Evolutionary conservation across 2,329 filamentous ascomycete genomes (phyloP), one percentile per base, ranked within the genome.

Genomic region (Fusarium zealandicum): DNA sequence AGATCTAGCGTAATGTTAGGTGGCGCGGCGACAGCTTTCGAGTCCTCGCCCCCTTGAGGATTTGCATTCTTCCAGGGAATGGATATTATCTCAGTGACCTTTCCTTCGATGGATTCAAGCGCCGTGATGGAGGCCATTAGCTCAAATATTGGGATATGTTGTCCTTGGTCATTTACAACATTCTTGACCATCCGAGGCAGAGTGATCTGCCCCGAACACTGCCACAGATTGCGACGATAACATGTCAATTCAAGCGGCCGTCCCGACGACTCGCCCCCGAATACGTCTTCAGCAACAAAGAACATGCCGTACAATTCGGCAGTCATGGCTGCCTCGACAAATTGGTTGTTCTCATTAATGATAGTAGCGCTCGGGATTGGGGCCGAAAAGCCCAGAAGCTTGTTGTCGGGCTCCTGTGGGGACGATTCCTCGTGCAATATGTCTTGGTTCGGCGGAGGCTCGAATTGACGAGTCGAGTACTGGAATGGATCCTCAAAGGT

Each of bases 161-260:
- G 88, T 39, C 91, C 89, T 61, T 96, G 90, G 12, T 93, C 93
- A 61, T 83, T 78, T 48, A 84, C 71, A 69, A 92, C 81, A 55
- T 90, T 85, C 40, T 90, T 82, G 33, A 87, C 84, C 41, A 88
- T 82, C 17, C 84, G 76, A n/a, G 92, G 91, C 36, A 97, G 74
- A 0, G 86, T 92, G 48, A 98, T 84, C 44, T 90, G 90, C 30
- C 93, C 93, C 1, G 92, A 93, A 63, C 96, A 96, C 75, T 97
- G 93, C 80, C 96, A 98, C 39, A 98, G 80, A 69, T 98, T 98
- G 43, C 93, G 85, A 36, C 93, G 88, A 72, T 98, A 98, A 80
- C 93, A 98, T 0, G 93, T 98, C 71, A 98, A 77, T 75, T 98
- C 93, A 43, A 89, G 82, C 0, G 88, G 87, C 5, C 86, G 76